Conservation (phyloP, 163 green algal species). For the Chloroidium sp. region DNA sequence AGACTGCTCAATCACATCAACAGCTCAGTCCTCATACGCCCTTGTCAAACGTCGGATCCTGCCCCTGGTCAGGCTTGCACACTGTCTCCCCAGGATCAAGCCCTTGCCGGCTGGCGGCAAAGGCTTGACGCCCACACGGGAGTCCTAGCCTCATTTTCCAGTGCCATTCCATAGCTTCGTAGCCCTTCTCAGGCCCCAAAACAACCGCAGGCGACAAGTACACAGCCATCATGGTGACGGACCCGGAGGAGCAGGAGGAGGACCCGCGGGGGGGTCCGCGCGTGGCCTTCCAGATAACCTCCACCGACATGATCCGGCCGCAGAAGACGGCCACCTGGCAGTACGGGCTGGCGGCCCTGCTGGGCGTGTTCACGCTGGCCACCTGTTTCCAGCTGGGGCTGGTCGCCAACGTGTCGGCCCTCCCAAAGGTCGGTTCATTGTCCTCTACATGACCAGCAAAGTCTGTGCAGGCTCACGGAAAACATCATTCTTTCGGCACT, state of each 20-base stretch:
- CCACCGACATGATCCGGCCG: conserved; percentile 35
- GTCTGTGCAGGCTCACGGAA: too few species aligned
- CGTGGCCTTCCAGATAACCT: conserved; percentile 70
- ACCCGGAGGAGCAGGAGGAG: conserved; percentile 39
- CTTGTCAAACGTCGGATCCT: background rate
- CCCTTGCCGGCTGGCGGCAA: background rate
- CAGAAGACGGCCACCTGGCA: conserved; percentile 40
- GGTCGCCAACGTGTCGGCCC: conserved; percentile 63
- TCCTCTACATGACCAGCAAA: too few species aligned
- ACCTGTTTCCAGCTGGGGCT: conserved; percentile 64
- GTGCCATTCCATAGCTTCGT: background rate
- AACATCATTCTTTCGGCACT: too few species aligned
- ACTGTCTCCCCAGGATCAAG: background rate
- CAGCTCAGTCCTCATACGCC: background rate
- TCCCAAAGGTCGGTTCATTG: conserved; percentile 47
- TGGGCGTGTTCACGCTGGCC: conserved; percentile 57
- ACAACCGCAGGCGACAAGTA: conserved; percentile 52
- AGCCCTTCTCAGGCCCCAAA: background rate
- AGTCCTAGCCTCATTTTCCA: background rate
- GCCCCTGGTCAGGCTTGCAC: background rate
- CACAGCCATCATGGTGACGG: conserved; percentile 63
- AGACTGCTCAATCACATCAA: too few species aligned
- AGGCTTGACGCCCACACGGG: background rate
- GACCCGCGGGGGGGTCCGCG: conserved; percentile 26
- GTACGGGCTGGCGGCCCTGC: conserved; percentile 33